These are phyloP conservation scores for Astragalus membranaceus DNA, from an alignment of 306 rosid genomes.

Conservation along the genomic window DNA sequence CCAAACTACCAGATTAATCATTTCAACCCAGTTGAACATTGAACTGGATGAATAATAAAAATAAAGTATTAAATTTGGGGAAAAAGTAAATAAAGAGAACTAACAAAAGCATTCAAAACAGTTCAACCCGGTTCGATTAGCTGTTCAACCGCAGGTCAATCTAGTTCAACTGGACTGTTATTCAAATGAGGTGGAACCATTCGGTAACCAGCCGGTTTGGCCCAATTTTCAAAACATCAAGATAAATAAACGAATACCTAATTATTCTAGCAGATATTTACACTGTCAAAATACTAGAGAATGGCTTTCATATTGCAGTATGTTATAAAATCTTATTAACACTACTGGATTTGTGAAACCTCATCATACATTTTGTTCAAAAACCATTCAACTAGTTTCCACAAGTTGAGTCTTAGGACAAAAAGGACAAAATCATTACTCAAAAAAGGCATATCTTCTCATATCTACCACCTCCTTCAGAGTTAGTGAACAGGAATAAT, in stretches of 20 bases:
- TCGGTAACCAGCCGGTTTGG: no score
- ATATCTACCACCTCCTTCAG: not conserved
- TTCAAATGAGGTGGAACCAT: no score
- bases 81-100: no score
- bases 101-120: no score
- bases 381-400: conserved; percentile 4
- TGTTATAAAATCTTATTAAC: not conserved
- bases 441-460: not conserved
- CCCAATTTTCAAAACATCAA: not conserved
- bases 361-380: not conserved
- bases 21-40: no score
- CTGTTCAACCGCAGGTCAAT: no score
- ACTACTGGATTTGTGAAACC: conserved; percentile 13
- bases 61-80: no score
- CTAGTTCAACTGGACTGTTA: no score
- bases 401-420: not conserved
- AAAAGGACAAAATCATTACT: not conserved
- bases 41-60: no score
- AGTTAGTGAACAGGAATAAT: conserved; percentile 1
- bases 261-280: not conserved
- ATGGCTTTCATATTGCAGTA: not conserved
- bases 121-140: no score
- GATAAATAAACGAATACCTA: not conserved
- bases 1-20: no score
- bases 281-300: not conserved